These are phyloP conservation scores for Fusarium veterinarium DNA, from an alignment of 2,329 filamentous ascomycete species.

Conservation along the genomic window DNA sequence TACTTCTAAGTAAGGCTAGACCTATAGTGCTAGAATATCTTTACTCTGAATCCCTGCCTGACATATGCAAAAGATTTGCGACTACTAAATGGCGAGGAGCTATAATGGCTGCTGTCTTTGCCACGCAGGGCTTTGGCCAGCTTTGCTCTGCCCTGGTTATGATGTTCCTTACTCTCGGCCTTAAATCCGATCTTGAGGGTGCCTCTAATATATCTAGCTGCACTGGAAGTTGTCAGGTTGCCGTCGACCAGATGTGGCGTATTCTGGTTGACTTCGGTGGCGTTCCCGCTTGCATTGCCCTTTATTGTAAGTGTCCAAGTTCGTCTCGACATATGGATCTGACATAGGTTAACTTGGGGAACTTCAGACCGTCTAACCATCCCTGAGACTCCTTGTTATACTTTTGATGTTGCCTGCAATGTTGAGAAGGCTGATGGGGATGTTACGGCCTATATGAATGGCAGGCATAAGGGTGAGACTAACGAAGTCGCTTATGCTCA, in stretches of 20 bases:
- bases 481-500: conserved; percentile 74
- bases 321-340: background rate
- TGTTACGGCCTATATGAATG: conserved; percentile 77
- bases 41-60: background rate
- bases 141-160: conserved; percentile 80
- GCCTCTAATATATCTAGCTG: conserved; percentile 67
- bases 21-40: background rate
- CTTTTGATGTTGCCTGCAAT: conserved; percentile 82
- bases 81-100: conserved; percentile 86
- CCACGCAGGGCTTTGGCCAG: conserved; percentile 88
- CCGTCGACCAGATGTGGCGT: conserved; percentile 88
- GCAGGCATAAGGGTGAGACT: conserved; percentile 69
- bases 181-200: conserved; percentile 71
- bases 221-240: conserved; percentile 50
- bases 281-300: conserved; percentile 81
- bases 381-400: conserved; percentile 88
- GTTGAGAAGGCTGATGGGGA: conserved; percentile 79
- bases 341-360: background rate
- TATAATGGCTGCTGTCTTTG: conserved; percentile 91
- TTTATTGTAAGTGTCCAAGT: conserved; percentile 69
- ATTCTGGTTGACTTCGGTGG: conserved; percentile 83
- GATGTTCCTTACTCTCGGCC: conserved; percentile 79
- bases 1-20: conserved; percentile 74
- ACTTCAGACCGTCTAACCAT: conserved; percentile 74
- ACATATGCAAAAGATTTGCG: conserved; percentile 61